Percentiles rank a stretch among this genome's conserved stretches.
Conservation (phyloP, 2,329 filamentous ascomycete genomes). For the Trichoderma sp. region DNA sequence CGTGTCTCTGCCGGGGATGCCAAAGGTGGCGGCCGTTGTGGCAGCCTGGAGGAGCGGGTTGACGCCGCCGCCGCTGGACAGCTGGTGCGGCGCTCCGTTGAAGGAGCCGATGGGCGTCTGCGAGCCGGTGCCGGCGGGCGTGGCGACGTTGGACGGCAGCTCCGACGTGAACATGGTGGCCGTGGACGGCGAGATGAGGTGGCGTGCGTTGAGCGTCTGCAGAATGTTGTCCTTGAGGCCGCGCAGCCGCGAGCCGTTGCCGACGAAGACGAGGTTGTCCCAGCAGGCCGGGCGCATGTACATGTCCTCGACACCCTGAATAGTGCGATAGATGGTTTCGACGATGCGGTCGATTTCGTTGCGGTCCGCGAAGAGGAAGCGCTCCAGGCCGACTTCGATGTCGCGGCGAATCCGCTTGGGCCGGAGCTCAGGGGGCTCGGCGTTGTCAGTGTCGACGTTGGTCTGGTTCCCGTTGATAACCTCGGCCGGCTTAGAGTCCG, state of each 20-base stretch:
- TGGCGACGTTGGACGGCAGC: slow-evolving; percentile 89
- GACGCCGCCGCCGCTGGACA: slow-evolving; percentile 61
- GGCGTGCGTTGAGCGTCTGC: slow-evolving; percentile 74
- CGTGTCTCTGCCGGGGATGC: slow-evolving; percentile 43
- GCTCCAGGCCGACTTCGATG: slow-evolving; percentile 75
- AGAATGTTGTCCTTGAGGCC: slow-evolving; percentile 90
- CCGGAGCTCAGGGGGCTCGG: slow-evolving; percentile 43
- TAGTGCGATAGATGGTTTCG: slow-evolving; percentile 77
- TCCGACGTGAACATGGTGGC: slow-evolving; percentile 98
- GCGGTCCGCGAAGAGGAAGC: slow-evolving; percentile 69
- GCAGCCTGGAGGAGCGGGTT: slow-evolving; percentile 92
- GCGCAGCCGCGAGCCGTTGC: slow-evolving; percentile 72
- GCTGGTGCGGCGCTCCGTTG: slow-evolving; percentile 57
- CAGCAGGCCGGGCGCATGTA: slow-evolving; percentile 84
- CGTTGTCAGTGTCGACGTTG: neutral
- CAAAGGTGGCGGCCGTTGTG: slow-evolving; percentile 67
- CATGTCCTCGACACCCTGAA: slow-evolving; percentile 80
- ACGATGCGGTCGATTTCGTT: slow-evolving; percentile 81
- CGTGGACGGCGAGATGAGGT: slow-evolving; percentile 87
- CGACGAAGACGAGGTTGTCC: slow-evolving; percentile 90
- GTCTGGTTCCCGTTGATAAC: slow-evolving; percentile 25
- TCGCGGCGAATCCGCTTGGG: slow-evolving; percentile 64
- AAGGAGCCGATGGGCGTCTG: slow-evolving; percentile 78
- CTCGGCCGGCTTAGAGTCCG: slow-evolving; percentile 25
- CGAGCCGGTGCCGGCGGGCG: slow-evolving; percentile 83